These are phyloP conservation scores for Alternaria gaisen DNA, from an alignment of 2,329 filamentous ascomycete species.

Conservation along the genomic window DNA sequence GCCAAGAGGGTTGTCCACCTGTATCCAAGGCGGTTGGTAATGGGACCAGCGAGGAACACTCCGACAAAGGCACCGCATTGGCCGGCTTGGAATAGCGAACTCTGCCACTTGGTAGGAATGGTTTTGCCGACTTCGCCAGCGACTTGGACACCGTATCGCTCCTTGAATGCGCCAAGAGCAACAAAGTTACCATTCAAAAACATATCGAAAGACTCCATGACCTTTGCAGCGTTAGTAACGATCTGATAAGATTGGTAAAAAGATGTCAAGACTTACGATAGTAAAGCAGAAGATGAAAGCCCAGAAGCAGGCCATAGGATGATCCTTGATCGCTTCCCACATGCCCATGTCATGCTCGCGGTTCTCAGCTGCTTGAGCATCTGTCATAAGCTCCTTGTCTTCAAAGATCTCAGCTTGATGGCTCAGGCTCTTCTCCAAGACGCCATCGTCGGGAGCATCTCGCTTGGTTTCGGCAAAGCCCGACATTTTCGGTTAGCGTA, in stretches of 20 bases:
- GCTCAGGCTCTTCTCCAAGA: constrained; percentile 11
- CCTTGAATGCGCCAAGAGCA: constrained; percentile 59
- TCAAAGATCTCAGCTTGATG: constrained; percentile 25
- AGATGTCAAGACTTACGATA: constrained; percentile 53
- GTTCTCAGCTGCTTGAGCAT: constrained; percentile 65
- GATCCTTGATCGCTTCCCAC: constrained; percentile 58
- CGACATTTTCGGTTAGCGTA: constrained; percentile 16
- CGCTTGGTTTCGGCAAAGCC: constrained; percentile 12
- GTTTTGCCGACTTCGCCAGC: constrained; percentile 38
- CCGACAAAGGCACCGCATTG: constrained; percentile 68
- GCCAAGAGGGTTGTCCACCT: constrained; percentile 64
- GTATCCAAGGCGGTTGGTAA: constrained; percentile 67
- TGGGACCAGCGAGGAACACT: constrained; percentile 66
- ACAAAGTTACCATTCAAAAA: constrained; percentile 69
- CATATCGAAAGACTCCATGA: constrained; percentile 71
- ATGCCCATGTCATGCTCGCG: constrained; percentile 61
- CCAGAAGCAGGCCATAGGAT: constrained; percentile 64
- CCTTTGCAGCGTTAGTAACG: constrained; percentile 50
- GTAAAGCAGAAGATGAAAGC: constrained; percentile 64
- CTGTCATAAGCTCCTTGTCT: constrained; percentile 33
- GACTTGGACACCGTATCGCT: constrained; percentile 57
- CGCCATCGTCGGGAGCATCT: constrained; percentile 9
- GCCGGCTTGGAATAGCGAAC: constrained; percentile 63
- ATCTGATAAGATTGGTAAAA: background rate
- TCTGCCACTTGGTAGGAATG: constrained; percentile 66